phyloP scores from a whole-genome alignment of 2,329 filamentous ascomycete genomes.

The Curvularia spicifera region DNA sequence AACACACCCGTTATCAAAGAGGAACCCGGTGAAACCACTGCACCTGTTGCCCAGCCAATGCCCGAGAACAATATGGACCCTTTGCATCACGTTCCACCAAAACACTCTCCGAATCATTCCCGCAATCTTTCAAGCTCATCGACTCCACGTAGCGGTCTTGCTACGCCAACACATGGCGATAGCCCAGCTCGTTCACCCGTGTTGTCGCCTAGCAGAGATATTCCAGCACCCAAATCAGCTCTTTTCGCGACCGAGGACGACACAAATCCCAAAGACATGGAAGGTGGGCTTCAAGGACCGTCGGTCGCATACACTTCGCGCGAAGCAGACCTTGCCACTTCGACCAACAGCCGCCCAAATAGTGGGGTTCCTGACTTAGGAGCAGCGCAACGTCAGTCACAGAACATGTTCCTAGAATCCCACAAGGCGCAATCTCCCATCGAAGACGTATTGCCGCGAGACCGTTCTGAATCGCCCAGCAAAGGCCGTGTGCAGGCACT shows the following conservation, averaged over 20 bases:
- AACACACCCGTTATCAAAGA: constrained; percentile 63
- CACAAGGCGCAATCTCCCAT: constrained; percentile 39
- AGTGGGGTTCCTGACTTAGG: constrained; percentile 31
- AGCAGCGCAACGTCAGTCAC: constrained; percentile 43
- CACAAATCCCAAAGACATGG: constrained; percentile 34
- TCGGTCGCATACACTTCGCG: constrained; percentile 41
- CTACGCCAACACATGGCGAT: constrained; percentile 64
- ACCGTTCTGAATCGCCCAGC: constrained; percentile 54
- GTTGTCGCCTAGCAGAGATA: constrained; percentile 54
- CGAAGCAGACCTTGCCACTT: constrained; percentile 48
- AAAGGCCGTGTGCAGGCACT: constrained; percentile 60
- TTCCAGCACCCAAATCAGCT: constrained; percentile 58
- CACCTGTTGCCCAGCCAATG: constrained; percentile 45
- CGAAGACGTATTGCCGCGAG: constrained; percentile 38
- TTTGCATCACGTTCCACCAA: constrained; percentile 40
- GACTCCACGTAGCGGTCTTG: constrained; percentile 59
- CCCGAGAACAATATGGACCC: constrained; percentile 38
- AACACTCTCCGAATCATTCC: constrained; percentile 49
- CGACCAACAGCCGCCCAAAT: constrained; percentile 32
- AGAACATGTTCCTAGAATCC: constrained; percentile 46
- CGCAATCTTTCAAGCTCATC: constrained; percentile 50
- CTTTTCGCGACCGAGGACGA: constrained; percentile 52
- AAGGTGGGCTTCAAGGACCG: constrained; percentile 34
- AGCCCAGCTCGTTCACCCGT: constrained; percentile 67
- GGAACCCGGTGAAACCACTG: constrained; percentile 53